These are phyloP conservation scores for Tuber microsphaerosporum DNA, from an alignment of 495 filamentous ascomycete species.

Conservation along the genomic window DNA sequence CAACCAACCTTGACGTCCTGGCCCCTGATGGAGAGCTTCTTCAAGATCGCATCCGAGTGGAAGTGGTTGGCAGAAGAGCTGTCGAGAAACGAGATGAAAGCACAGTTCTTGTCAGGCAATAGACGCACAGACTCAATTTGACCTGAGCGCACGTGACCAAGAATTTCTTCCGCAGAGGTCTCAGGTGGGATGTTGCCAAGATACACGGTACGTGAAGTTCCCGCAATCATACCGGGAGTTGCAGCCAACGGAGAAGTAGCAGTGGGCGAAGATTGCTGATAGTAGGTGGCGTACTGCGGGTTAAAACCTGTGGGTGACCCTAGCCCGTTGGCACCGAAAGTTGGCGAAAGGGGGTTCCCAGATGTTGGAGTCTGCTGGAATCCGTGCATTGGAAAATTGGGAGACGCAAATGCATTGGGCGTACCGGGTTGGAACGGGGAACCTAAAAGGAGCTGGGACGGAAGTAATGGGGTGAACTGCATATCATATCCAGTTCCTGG, in stretches of 20 bases:
- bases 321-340: slow-evolving; percentile 48
- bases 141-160: slow-evolving; percentile 92
- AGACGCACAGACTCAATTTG: slow-evolving; percentile 97
- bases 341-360: slow-evolving; percentile 79
- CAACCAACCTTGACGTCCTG: slow-evolving; percentile 99
- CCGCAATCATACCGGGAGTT: slow-evolving; percentile 70
- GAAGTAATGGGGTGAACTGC: slow-evolving; percentile 94
- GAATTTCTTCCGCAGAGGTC: slow-evolving; percentile 95
- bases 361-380: slow-evolving; percentile 66
- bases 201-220: slow-evolving; percentile 93
- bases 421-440: slow-evolving; percentile 96
- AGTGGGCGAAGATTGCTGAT: slow-evolving; percentile 45
- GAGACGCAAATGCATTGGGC: slow-evolving; percentile 77
- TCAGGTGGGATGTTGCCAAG: slow-evolving; percentile 96
- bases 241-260: slow-evolving; percentile 66
- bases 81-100: slow-evolving; percentile 97
- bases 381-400: slow-evolving; percentile 79
- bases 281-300: slow-evolving; percentile 40
- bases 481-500: slow-evolving; percentile 89
- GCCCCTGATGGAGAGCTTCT: slow-evolving; percentile 94
- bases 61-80: slow-evolving; percentile 96
- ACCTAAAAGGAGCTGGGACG: slow-evolving; percentile 86
- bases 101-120: slow-evolving; percentile 97
- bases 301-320: slow-evolving; percentile 40
- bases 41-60: slow-evolving; percentile 98